These are phyloP conservation scores for Comarum palustre DNA, from an alignment of 306 rosid genomes.

Conservation along the genomic window DNA sequence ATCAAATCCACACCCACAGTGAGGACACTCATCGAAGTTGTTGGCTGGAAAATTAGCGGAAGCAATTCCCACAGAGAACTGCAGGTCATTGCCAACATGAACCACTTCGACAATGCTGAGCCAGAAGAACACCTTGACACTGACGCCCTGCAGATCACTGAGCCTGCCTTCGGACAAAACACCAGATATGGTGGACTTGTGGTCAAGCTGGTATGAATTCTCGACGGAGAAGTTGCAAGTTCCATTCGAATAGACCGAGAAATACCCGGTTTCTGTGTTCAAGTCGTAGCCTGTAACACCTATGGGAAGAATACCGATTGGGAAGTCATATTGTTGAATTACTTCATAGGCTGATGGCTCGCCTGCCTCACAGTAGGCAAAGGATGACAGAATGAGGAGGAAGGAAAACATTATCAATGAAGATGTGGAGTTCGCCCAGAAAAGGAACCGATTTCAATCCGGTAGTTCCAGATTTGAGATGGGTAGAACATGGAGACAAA, in stretches of 20 bases:
- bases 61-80: constrained; percentile 52
- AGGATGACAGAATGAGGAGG: constrained; percentile 10
- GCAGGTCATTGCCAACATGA: constrained; percentile 28
- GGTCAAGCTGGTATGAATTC: constrained; percentile 33
- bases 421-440: background rate
- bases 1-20: constrained; percentile 58
- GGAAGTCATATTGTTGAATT: constrained; percentile 48
- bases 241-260: constrained; percentile 32
- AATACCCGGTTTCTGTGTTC: constrained; percentile 40
- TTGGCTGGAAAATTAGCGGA: constrained; percentile 37
- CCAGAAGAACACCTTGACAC: constrained; percentile 59
- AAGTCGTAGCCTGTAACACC: constrained; percentile 51
- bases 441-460: no score
- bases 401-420: background rate
- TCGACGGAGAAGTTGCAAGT: constrained; percentile 39
- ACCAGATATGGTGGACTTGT: constrained; percentile 42
- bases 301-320: constrained; percentile 58
- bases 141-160: constrained; percentile 41
- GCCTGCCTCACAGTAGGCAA: constrained; percentile 2
- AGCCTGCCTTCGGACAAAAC: constrained; percentile 43
- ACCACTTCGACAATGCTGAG: constrained; percentile 48
- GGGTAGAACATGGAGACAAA: no score
- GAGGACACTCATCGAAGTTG: constrained; percentile 49
- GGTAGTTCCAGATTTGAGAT: no score
- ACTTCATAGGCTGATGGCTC: constrained; percentile 47